Conservation (phyloP, 257 asterid genomes). For the Solanum peruvianum region DNA sequence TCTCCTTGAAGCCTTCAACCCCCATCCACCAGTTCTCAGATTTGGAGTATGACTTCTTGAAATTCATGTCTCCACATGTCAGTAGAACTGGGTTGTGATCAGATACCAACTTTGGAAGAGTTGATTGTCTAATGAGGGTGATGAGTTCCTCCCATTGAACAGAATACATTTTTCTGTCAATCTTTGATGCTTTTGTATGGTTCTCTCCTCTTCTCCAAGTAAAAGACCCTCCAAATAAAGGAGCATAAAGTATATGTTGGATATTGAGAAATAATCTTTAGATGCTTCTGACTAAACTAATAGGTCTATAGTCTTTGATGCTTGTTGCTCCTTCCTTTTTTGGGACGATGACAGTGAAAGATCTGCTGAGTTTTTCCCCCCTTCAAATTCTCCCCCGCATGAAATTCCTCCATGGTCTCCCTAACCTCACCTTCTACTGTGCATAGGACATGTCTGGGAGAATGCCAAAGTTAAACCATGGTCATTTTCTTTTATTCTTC, state of each 20-base stretch:
- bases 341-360: neutral
- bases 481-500: neutral
- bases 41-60: no score
- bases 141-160: neutral
- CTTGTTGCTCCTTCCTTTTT: neutral
- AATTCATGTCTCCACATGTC: neutral
- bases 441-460: neutral
- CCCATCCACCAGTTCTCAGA: no score
- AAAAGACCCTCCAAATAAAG: neutral
- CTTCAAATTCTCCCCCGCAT: neutral
- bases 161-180: neutral
- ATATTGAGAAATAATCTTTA: neutral
- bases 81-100: neutral
- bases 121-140: neutral
- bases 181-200: neutral
- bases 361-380: neutral
- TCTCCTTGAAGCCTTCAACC: no score
- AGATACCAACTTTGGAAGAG: neutral
- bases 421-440: neutral
- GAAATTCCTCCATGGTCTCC: neutral
- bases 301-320: neutral
- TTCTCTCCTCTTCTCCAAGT: neutral
- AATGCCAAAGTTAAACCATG: neutral
- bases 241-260: no score
- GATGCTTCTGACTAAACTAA: neutral